These are phyloP conservation scores for Colletotrichum destructivum DNA, from an alignment of 2,329 filamentous ascomycete species.

Conservation along the genomic window DNA sequence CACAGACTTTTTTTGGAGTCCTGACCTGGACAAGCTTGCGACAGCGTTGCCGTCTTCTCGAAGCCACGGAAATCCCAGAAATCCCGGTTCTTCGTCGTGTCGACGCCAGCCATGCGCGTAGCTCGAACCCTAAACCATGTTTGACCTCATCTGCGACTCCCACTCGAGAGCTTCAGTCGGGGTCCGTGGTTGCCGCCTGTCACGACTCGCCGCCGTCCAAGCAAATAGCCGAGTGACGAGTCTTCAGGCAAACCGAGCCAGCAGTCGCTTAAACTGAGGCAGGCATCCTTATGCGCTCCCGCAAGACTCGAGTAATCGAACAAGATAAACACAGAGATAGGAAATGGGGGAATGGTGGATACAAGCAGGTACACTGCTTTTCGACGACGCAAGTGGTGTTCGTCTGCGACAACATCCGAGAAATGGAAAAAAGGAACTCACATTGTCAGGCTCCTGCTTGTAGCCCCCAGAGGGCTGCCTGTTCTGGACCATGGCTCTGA, in stretches of 20 bases:
- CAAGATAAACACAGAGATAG: not conserved
- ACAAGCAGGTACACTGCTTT: conserved; percentile 7
- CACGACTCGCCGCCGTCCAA: conserved; percentile 39
- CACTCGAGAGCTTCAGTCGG: conserved; percentile 34
- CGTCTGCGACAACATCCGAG: not conserved
- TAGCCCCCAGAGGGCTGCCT: conserved; percentile 44
- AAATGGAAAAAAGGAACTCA: conserved; percentile 46
- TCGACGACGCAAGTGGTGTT: conserved; percentile 9
- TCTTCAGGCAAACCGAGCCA: conserved; percentile 26
- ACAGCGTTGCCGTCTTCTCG: conserved; percentile 59
- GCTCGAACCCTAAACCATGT: conserved; percentile 41
- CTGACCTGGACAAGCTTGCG: conserved; percentile 62
- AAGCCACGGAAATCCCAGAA: conserved; percentile 53
- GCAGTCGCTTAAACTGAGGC: conserved; percentile 28
- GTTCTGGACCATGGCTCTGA: conserved; percentile 45
- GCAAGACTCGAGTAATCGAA: conserved; percentile 24
- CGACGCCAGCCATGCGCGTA: conserved; percentile 36
- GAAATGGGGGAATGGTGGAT: not conserved
- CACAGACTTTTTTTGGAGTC: conserved; percentile 54
- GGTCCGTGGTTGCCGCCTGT: conserved; percentile 41
- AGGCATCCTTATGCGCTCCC: conserved; percentile 34
- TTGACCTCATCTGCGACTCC: conserved; percentile 33
- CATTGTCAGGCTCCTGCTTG: conserved; percentile 51
- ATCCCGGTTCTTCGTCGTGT: conserved; percentile 16
- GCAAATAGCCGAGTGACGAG: conserved; percentile 35